These are phyloP conservation scores for Tylopilus plumbeoviolaceoides DNA, from an alignment of 768 basidiomycete genomes.

Conservation along the genomic window DNA sequence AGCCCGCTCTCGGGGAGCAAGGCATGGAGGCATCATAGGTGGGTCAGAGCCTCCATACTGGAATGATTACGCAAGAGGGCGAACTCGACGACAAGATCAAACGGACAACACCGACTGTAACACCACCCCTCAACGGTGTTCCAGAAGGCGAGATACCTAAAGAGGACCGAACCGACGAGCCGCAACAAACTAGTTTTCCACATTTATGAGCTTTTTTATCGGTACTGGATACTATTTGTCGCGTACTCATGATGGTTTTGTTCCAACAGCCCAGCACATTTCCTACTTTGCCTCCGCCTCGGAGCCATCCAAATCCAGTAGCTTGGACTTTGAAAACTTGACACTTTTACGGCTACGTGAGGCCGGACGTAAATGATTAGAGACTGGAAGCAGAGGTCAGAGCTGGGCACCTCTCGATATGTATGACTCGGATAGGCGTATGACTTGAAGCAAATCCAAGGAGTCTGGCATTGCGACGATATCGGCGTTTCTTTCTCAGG, in stretches of 20 bases:
- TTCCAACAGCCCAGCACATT: slow-evolving; percentile 18
- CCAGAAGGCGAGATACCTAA: background rate
- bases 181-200: slow-evolving; percentile 44
- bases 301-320: slow-evolving; percentile 26
- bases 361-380: slow-evolving; percentile 73
- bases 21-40: slow-evolving; percentile 74
- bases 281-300: slow-evolving; percentile 19
- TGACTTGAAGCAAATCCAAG: no score
- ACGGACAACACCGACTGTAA: slow-evolving; percentile 12
- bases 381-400: slow-evolving; percentile 61
- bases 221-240: background rate
- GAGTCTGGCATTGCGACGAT: no score
- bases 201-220: slow-evolving; percentile 12
- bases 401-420: background rate
- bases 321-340: slow-evolving; percentile 73
- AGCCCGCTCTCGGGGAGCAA: slow-evolving; percentile 48
- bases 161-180: background rate
- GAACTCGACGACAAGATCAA: slow-evolving; percentile 40
- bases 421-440: no score
- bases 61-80: slow-evolving; percentile 71
- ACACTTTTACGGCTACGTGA: slow-evolving; percentile 79
- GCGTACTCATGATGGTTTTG: slow-evolving; percentile 6
- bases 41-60: slow-evolving; percentile 64
- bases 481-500: no score
- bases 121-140: slow-evolving; percentile 19